Evolutionary conservation across 1,284 basidiomycete species (phyloP).

Genomic region (Fomes fomentarius): DNA sequence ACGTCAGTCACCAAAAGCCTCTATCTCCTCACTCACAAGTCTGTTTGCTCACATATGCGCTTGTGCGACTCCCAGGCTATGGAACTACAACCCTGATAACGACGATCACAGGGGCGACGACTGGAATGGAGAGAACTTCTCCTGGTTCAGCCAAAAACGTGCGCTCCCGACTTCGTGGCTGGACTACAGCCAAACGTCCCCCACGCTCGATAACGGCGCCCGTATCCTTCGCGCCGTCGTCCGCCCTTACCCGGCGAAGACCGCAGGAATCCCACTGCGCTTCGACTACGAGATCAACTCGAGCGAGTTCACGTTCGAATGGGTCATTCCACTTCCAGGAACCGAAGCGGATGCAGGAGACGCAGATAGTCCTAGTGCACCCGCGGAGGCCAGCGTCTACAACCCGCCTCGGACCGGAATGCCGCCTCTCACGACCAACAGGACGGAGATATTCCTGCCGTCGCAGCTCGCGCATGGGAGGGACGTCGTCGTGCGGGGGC

Average conservation of each 20-base stretch:
- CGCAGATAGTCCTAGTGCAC: too few species aligned
- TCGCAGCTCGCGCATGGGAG: slow-evolving; percentile 59
- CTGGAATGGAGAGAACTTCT: slow-evolving; percentile 98
- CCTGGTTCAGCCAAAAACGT: slow-evolving; percentile 80
- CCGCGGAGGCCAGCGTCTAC: slow-evolving; percentile 28
- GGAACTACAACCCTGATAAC: slow-evolving; percentile 95
- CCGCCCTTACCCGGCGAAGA: slow-evolving; percentile 80
- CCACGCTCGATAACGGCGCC: slow-evolving; percentile 78
- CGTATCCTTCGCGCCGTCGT: slow-evolving; percentile 81
- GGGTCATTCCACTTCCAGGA: slow-evolving; percentile 59
- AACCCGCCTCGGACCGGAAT: slow-evolving; percentile 44
- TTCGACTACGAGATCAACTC: slow-evolving; percentile 77
- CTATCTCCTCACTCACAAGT: neutral
- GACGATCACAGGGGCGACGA: slow-evolving; percentile 80
- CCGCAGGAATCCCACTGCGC: slow-evolving; percentile 67
- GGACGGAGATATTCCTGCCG: slow-evolving; percentile 85
- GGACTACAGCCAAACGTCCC: slow-evolving; percentile 57
- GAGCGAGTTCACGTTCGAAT: slow-evolving; percentile 64
- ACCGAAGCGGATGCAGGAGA: too few species aligned
- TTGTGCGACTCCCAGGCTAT: slow-evolving; percentile 57
- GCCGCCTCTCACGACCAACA: slow-evolving; percentile 47
- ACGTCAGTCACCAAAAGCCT: slow-evolving; percentile 57
- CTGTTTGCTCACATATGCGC: neutral
- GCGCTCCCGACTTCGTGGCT: slow-evolving; percentile 54
- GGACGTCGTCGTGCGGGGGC: slow-evolving; percentile 58